Base-by-base conservation (phyloP, 1,139 yeast species). In the Hansenula anomala region DNA sequence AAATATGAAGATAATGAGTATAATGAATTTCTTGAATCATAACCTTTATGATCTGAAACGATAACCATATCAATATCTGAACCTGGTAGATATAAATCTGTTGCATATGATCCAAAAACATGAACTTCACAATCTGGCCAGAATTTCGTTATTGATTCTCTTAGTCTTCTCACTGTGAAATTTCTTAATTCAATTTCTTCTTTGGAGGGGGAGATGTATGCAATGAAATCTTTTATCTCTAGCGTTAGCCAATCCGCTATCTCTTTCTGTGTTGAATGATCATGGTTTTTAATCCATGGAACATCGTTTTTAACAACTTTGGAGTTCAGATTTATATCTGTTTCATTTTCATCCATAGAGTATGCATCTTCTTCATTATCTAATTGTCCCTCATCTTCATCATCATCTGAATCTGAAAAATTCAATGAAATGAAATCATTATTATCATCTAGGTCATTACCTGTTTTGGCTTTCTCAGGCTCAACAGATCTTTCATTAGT, bases 31-130 rank as follows among this genome's bases (percentile, higher is more conserved):
- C 88, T 73, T 43, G 73, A 75, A 47, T 80, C 94, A 56, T 83
- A 81, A 49, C 75, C 74, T 4, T 85, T 83, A 4, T 69, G 60
- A 15, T 69, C 65, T 11, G 96, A 84, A 9, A 82, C 69, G 22
- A 94, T 75, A 32, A 90, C 97, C 81, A 94, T 81, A 62, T 94
- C 99, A 27, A 94, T 89, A 67, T 94, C 99, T 0, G 97, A 88
- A 1, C 96, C 96, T 0, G 98, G 98, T 19, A 94, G 67, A 54
- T 90, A 92, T 46, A 94, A 66, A 57, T 90, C 97, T 0, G 98
- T 90, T 1, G 98, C 97, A 59, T 79, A 87, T 0, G 97, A 89
- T 0, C 99, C 99, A 67, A 94, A 92, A 14, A 90, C 96, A 51
- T 82, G 85, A 10, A 85, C 75, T 41, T 82, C 84, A 4, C 95